phyloP scores from a whole-genome alignment of 1,284 basidiomycete species.

The Austroboletus rostrupii region DNA sequence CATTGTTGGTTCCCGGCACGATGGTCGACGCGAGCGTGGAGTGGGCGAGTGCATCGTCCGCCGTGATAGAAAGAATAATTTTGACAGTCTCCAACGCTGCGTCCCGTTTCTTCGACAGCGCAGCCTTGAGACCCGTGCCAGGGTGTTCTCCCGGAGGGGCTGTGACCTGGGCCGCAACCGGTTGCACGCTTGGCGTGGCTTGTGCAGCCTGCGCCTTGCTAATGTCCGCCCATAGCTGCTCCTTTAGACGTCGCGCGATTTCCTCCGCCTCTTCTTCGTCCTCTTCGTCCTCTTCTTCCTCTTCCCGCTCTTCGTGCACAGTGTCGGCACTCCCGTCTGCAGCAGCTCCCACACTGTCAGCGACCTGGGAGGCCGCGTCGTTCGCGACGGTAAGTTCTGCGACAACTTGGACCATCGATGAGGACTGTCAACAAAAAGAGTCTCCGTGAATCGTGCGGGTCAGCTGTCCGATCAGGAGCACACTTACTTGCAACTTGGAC shows the following conservation, averaged over 20 bases:
- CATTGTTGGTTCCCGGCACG: conserved; percentile 42
- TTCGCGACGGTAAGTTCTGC: conserved; percentile 5
- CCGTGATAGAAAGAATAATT: conserved; percentile 53
- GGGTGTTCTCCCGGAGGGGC: conserved; percentile 3
- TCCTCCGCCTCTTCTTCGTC: conserved; percentile 70
- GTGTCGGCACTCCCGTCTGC: conserved; percentile 34
- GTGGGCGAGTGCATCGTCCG: conserved; percentile 52
- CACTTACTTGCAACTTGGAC: conserved; percentile 12
- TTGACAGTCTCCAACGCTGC: conserved; percentile 59
- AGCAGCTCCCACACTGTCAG: conserved; percentile 4
- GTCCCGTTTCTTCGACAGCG: conserved; percentile 42
- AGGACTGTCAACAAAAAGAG: conserved; percentile 3
- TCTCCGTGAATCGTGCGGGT: conserved; percentile 11
- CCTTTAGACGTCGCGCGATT: conserved; percentile 62
- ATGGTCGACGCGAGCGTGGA: conserved; percentile 46
- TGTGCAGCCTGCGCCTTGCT: conserved; percentile 53
- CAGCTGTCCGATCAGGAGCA: conserved; percentile 4
- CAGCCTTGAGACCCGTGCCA: neutral
- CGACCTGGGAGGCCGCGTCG: conserved; percentile 2
- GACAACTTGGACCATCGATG: conserved; percentile 14
- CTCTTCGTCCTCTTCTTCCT: conserved; percentile 55
- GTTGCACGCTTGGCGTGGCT: conserved; percentile 11
- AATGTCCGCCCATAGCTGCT: conserved; percentile 71
- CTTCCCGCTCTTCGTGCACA: conserved; percentile 41
- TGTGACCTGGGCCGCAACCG: neutral